Base-by-base conservation (phyloP, 1,284 basidiomycete genomes). In the Marasmius fiardii region DNA sequence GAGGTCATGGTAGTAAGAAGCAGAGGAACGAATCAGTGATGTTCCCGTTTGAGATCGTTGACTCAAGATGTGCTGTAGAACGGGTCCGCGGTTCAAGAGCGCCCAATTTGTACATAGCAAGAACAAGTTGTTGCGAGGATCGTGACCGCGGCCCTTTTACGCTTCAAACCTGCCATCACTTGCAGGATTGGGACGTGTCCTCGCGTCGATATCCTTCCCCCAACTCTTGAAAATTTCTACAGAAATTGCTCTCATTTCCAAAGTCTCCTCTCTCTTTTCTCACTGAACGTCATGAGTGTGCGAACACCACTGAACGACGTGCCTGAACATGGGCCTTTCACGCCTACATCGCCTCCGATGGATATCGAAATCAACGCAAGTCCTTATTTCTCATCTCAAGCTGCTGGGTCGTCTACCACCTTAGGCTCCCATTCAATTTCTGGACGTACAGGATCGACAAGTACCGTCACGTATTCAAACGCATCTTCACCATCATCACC, bases 1-100 rank as follows among this genome's bases (percentile, higher is more conserved):
- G 80, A 79, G 43, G 77, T 67, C 78, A 79, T 79, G 49, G 53
- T 47, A 3, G 14, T 7, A 31, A 41, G 34, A 33, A 49, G 47
- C 8, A 28, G 8, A 31, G 47, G 24, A 16, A 33, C 26, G 24
- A n/a, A n/a, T n/a, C n/a, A n/a, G n/a, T n/a, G n/a, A n/a, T n/a
- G n/a, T n/a, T n/a, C n/a, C n/a, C n/a, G n/a, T n/a, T n/a, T n/a
- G n/a, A n/a, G n/a, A n/a, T n/a, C n/a, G n/a, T n/a, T n/a, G n/a
- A n/a, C n/a, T n/a, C 47, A 20, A 49, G 8, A 20, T 41, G 20
- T 7, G n/a, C 16, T 41, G 39, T 41, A 20, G n/a, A 20, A 20
- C 39, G 39, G 14, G 16, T 41, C 39, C 39, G 39, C 39, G n/a
- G 39, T 41, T 41, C 7, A 41, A 41, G 16, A 41, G 39, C 39